Base-by-base conservation (phyloP, 805 yeast genomes). In the Groenewaldozyma tartarivorans region DNA sequence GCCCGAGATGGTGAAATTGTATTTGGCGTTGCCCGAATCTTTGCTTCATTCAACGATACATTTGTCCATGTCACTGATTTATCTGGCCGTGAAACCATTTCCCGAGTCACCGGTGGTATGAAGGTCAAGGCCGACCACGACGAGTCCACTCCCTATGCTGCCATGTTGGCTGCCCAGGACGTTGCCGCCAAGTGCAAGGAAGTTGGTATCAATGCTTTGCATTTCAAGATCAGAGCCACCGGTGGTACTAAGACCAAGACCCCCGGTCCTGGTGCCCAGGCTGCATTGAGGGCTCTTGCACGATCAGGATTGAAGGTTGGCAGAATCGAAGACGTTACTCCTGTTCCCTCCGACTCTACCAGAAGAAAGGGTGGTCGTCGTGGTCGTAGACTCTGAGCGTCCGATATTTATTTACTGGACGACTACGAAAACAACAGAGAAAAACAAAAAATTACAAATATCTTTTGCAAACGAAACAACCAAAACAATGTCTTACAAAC, bases 301-400 rank as follows among this genome's bases (percentile, higher is more conserved):
- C 88, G 99, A 81, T 87, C 97, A 58, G 99, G 99, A 71, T 79
- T 92, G 74, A 88, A 95, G 81, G 92, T 92, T 59, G 99, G 99
- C 64, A 87, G 99, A 76, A 92, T 92, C 62, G 99, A 94, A 79
- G 99, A 92, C 72, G 98, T 92, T 60, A 92, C 99, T 61, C 98
- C 98, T 72, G 88, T 92, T 64, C 99, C 99, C 72, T 92, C 98
- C 60, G 99, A 92, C 75, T 88, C 97, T 64, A 94, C 98, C 72
- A 92, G 99, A 83, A 85, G 90, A 86, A 94, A 92, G 94, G 98
- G 98, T 86, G 99, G 99, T 85, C 92, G 98, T 80, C 88, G 99
- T 81, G 99, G 99, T 90, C 90, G 98, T 82, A 87, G 99, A 84
- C 82, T 88, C 75, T 85, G 56, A 56, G 20, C 37, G n/a, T n/a